Evolutionary conservation across 371 early-diverging fungal species (phyloP).

Genomic region (Homolaphlyctis polyrhiza): DNA sequence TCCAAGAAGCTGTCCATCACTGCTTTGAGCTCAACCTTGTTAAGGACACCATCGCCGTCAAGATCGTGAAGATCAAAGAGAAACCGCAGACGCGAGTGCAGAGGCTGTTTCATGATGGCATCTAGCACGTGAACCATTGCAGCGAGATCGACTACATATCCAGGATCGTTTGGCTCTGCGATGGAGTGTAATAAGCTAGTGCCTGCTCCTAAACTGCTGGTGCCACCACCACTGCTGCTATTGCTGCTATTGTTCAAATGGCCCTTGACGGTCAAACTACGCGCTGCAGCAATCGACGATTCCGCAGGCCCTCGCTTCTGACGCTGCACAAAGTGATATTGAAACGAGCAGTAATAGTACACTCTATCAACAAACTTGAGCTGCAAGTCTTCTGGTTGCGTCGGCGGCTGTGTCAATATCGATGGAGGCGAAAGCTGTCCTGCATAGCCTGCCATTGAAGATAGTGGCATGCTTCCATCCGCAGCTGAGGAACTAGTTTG

Average conservation of each 20-base stretch:
- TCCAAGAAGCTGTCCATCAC: constrained; percentile 47
- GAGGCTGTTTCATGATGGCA: constrained; percentile 44
- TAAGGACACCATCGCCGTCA: constrained; percentile 44
- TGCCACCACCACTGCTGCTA: neutral
- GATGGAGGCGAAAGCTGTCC: too few relatives aligned
- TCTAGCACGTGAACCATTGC: constrained; percentile 44
- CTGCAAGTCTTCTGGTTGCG: neutral
- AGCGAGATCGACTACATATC: constrained; percentile 42
- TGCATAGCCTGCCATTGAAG: too few relatives aligned
- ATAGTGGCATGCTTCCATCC: too few relatives aligned
- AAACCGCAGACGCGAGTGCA: constrained; percentile 41
- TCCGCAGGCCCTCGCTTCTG: constrained; percentile 11
- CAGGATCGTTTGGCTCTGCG: neutral
- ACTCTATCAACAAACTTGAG: constrained; percentile 33
- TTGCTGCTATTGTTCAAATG: neutral
- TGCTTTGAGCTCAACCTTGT: constrained; percentile 39
- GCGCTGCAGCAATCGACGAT: neutral
- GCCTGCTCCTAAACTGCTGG: neutral
- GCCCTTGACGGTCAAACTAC: neutral
- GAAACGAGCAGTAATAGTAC: constrained; percentile 46
- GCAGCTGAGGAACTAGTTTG: too few relatives aligned
- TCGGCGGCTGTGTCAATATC: too few relatives aligned
- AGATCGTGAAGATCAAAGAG: constrained; percentile 48
- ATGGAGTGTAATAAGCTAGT: neutral
- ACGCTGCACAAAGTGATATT: constrained; percentile 41